Evolutionary conservation across 1,284 basidiomycete genomes (phyloP).

Genomic region (Uromyces viciae-fabae): DNA sequence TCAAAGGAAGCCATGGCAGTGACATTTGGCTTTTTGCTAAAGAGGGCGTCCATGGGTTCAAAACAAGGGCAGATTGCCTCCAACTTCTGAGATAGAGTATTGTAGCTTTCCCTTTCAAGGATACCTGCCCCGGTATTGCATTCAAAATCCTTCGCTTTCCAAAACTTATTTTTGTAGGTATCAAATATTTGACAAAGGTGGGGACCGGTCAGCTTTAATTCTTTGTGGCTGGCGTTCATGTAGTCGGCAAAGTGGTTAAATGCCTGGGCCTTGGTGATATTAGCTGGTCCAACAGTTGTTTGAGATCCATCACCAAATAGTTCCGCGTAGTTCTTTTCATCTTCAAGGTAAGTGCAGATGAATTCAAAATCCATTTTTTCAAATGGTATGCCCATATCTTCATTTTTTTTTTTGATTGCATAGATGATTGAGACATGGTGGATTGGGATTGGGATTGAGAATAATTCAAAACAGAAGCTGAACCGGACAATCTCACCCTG

Average conservation of each 20-base stretch:
- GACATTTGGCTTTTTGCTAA: conserved; percentile 20
- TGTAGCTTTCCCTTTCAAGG: background rate
- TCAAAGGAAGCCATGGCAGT: too few species aligned
- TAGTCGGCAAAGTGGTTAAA: background rate
- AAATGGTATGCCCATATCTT: too few species aligned
- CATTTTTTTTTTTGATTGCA: too few species aligned
- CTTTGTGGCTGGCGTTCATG: background rate
- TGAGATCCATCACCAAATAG: background rate
- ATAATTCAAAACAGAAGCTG: too few species aligned
- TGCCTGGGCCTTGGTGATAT: background rate
- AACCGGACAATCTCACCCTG: too few species aligned
- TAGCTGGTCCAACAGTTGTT: background rate
- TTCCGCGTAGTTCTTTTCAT: background rate
- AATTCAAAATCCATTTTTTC: too few species aligned
- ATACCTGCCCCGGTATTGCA: background rate
- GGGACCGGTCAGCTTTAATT: background rate
- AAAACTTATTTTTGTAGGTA: conserved; percentile 2
- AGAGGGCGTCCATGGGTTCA: conserved; percentile 4
- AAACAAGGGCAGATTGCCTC: conserved; percentile 1
- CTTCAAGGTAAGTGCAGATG: background rate
- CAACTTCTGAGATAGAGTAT: background rate
- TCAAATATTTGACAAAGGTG: background rate
- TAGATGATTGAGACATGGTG: too few species aligned
- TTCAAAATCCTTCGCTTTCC: background rate
- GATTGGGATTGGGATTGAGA: too few species aligned